A percentile compares a stretch with the other conserved stretches of the same genome.
Evolutionary conservation across 2,329 filamentous ascomycete genomes (phyloP).

Genomic region (Apiospora arundinis): DNA sequence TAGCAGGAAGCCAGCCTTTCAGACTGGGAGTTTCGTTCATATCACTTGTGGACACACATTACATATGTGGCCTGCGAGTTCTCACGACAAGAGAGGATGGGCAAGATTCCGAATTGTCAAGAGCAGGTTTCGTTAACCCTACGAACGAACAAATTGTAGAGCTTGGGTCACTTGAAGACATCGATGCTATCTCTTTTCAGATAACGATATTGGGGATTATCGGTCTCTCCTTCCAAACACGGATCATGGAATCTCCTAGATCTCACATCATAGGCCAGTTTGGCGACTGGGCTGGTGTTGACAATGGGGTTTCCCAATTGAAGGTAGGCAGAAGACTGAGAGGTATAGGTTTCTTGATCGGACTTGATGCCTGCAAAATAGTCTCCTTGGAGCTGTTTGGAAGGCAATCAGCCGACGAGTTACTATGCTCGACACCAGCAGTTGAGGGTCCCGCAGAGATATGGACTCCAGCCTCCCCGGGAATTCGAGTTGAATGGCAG

Average conservation of each 20-base stretch:
- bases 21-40: slow-evolving; percentile 28
- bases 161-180: slow-evolving; percentile 18
- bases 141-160: slow-evolving; percentile 23
- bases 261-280: not conserved
- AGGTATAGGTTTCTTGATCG: slow-evolving; percentile 26
- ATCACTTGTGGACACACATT: slow-evolving; percentile 24
- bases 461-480: slow-evolving; percentile 30
- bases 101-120: not conserved
- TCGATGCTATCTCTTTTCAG: slow-evolving; percentile 27
- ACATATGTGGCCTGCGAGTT: slow-evolving; percentile 31
- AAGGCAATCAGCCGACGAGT: not conserved
- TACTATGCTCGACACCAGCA: not conserved
- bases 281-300: slow-evolving; percentile 1
- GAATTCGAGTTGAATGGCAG: slow-evolving; percentile 24
- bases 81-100: not conserved
- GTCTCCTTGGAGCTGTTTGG: slow-evolving; percentile 28
- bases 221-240: slow-evolving; percentile 28
- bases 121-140: slow-evolving; percentile 27
- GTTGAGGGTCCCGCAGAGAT: slow-evolving; percentile 16
- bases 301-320: slow-evolving; percentile 27
- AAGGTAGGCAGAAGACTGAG: not conserved
- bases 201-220: slow-evolving; percentile 25
- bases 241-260: not conserved
- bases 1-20: not conserved
- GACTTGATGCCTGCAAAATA: slow-evolving; percentile 32